Evolutionary conservation across 1,284 basidiomycete genomes (phyloP).

Genomic region (Meira nashicola): DNA sequence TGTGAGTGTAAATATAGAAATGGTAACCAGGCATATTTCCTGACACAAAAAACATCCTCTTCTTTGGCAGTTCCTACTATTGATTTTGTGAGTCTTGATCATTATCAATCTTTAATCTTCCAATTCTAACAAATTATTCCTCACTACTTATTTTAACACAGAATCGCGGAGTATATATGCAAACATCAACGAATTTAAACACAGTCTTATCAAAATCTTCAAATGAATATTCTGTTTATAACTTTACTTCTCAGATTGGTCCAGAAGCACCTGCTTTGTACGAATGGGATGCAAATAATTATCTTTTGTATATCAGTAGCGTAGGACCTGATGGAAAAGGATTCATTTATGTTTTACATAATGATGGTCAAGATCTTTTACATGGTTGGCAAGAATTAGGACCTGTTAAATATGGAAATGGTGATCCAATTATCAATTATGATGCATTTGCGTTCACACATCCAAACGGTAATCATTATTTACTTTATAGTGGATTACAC

Average conservation of each 20-base stretch:
- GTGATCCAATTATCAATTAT: constrained; percentile 2
- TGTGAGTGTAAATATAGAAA: not conserved
- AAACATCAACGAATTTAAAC: not conserved
- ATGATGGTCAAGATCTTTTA: not conserved
- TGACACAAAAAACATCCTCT: not conserved
- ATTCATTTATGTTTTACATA: not conserved
- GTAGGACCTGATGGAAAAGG: constrained; percentile 1
- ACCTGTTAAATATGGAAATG: not conserved
- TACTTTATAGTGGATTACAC: not conserved
- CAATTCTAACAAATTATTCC: no score
- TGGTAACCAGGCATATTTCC: not conserved
- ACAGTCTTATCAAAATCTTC: not conserved
- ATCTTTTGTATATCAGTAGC: not conserved
- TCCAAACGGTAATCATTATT: constrained; percentile 8
- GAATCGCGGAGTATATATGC: constrained; percentile 2
- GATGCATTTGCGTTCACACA: constrained; percentile 1
- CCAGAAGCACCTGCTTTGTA: not conserved
- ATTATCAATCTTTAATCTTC: not conserved
- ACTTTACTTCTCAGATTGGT: not conserved
- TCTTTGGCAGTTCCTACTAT: constrained; percentile 1
- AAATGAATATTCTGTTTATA: constrained; percentile 2
- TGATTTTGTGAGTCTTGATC: constrained; percentile 2
- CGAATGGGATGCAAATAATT: not conserved
- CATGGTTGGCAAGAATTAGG: not conserved
- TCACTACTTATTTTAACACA: no score